Percentiles rank a stretch among this genome's conserved stretches.
Conservation (phyloP, 176 grass and related monocot genomes). For the Alloteropsis semialata region DNA sequence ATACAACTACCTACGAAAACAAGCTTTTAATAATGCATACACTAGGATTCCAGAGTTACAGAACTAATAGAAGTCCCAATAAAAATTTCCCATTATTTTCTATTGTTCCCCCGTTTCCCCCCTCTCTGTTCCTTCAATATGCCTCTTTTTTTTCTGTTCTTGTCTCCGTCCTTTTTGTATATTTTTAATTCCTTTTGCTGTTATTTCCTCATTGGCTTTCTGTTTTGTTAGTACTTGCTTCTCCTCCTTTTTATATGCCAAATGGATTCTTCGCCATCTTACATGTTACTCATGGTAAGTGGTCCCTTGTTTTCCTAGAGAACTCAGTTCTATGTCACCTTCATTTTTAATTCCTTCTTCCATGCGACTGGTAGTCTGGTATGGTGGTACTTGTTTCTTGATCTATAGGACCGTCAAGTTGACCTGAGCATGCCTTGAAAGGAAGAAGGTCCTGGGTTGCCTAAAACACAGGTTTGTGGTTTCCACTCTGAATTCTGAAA, state of each 20-base stretch:
- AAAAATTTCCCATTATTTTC: not conserved
- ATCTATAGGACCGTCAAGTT: not conserved
- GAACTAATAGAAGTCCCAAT: not conserved
- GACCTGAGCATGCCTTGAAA: conserved; percentile 12
- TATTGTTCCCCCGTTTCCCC: too few species aligned
- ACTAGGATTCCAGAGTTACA: not conserved
- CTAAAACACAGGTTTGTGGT: not conserved
- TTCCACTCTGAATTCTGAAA: not conserved
- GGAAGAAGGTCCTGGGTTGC: not conserved
- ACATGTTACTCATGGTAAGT: not conserved
- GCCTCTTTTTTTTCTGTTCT: not conserved
- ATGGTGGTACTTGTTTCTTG: not conserved
- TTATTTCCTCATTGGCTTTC: not conserved
- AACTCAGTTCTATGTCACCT: not conserved
- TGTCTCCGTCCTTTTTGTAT: not conserved
- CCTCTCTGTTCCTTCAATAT: not conserved
- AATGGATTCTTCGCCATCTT: not conserved
- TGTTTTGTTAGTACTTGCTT: not conserved
- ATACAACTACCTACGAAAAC: not conserved
- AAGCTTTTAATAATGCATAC: not conserved
- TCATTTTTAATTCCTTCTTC: not conserved
- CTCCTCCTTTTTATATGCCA: not conserved
- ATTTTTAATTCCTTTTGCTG: not conserved
- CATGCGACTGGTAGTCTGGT: not conserved
- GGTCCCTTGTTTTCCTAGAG: not conserved